phyloP scores from a whole-genome alignment of 306 rosid genomes.

The Quercus aquifolioides region DNA sequence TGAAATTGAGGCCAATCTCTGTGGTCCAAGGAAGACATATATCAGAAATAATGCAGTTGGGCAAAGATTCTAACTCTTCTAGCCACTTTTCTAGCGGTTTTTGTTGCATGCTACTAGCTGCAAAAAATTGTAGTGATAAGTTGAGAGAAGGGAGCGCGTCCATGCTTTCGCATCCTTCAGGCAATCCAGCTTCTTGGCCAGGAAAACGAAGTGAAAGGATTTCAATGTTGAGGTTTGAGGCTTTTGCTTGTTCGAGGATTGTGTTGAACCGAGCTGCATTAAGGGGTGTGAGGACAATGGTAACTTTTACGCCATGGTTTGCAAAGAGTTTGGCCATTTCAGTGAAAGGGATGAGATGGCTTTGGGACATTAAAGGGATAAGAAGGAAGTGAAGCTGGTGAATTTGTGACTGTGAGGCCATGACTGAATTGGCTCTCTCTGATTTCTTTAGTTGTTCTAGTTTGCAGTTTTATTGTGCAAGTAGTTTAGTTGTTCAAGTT shows the following conservation, averaged over 20 bases:
- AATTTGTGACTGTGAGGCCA: background rate
- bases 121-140: background rate
- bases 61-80: background rate
- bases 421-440: background rate
- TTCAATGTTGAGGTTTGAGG: background rate
- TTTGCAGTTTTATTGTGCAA: too few species aligned
- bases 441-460: too few species aligned
- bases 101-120: background rate
- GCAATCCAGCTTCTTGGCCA: constrained; percentile 17
- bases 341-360: constrained; percentile 8
- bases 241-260: background rate
- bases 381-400: background rate
- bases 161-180: constrained; percentile 21
- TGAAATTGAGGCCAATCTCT: constrained; percentile 11
- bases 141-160: constrained; percentile 9
- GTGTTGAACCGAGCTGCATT: background rate
- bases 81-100: too few species aligned
- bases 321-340: background rate
- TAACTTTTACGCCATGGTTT: background rate
- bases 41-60: constrained; percentile 27
- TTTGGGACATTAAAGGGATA: background rate
- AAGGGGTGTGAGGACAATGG: background rate
- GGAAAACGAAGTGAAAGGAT: background rate
- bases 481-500: too few species aligned
- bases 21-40: constrained; percentile 10